Base-by-base conservation (phyloP, 2,329 filamentous ascomycete species). In the Sporothrix humicola region DNA sequence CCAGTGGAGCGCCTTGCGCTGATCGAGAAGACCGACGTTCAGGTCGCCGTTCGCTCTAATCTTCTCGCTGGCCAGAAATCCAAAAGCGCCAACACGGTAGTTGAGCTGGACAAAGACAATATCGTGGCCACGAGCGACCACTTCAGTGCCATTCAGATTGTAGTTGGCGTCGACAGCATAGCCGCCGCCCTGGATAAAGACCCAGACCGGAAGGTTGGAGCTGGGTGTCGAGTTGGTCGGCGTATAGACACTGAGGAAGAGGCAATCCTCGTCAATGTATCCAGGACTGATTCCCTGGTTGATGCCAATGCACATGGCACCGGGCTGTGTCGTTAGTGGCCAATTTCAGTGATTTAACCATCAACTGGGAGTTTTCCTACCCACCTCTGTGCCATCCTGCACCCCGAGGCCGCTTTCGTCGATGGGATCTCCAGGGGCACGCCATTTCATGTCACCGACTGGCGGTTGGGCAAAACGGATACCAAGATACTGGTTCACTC, bases 21-120 rank as follows among this genome's bases (percentile, higher is more conserved):
- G 89, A 75, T 92, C 90, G 2, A 90, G 82, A 1, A 92, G 79
- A 0, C 90, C 90, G 2, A 82, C 87, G 76, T 92, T 92, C 2
- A 91, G 82, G 70, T 87, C 83, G 0, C 89, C 89, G 74, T 87
- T 81, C 5, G 81, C 78, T 42, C 84, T 83, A 9, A 91, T 82
- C 48, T 85, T 82, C 54, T 87, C 84, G 46, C 88, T 85, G 0
- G 87, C 85, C 1, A 92, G 83, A 77, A 91, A 92, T 0, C 90
- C 90, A 75, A 88, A 87, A 0, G 87, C 81, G 0, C 88, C 89
- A 5, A 91, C 86, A 10, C 89, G 85, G 77, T 90, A 90, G 79
- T 89, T 88, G 78, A 90, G 88, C 76, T 86, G 86, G 65, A 90
- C 87, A 61, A 87, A 84, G 8, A 90, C 80, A 68, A 90, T 82